Evolutionary conservation across 2,329 filamentous ascomycete genomes (phyloP).

Genomic region (Aspergillus felis): DNA sequence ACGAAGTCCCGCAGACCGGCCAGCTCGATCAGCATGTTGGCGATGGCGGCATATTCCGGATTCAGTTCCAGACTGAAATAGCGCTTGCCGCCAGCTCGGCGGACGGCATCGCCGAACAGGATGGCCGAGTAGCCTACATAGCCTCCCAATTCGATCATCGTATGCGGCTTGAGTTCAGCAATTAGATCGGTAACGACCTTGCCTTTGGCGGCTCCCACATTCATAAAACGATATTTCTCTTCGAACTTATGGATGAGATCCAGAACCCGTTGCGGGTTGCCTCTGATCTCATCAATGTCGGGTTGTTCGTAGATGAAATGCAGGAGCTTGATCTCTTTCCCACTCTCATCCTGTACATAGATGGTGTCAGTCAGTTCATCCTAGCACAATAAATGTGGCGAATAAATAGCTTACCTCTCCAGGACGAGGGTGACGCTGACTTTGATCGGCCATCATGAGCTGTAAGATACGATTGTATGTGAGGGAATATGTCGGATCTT

Average conservation of each 20-base stretch:
- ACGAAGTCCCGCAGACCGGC: constrained; percentile 70
- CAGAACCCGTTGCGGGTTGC: constrained; percentile 61
- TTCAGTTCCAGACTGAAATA: constrained; percentile 73
- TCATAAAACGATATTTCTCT: constrained; percentile 70
- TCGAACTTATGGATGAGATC: constrained; percentile 68
- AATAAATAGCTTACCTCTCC: background rate
- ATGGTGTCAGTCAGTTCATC: background rate
- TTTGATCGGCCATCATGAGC: background rate
- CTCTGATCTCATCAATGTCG: constrained; percentile 60
- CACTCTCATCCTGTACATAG: constrained; percentile 52
- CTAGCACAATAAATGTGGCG: background rate
- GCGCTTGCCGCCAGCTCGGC: constrained; percentile 57
- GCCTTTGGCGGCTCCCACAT: constrained; percentile 72
- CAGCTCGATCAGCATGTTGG: constrained; percentile 65
- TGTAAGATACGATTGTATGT: background rate
- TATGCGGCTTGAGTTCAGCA: constrained; percentile 59
- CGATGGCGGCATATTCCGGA: constrained; percentile 69
- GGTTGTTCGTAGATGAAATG: constrained; percentile 63
- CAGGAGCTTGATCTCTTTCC: constrained; percentile 69
- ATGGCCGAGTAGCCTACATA: constrained; percentile 81
- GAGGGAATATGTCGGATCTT: background rate
- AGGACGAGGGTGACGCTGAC: background rate
- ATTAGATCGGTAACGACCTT: constrained; percentile 68
- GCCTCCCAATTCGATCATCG: constrained; percentile 74
- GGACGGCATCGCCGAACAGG: constrained; percentile 65